Conservation (phyloP, 192 early-diverging fungal species). For the Coemansia sp. region DNA sequence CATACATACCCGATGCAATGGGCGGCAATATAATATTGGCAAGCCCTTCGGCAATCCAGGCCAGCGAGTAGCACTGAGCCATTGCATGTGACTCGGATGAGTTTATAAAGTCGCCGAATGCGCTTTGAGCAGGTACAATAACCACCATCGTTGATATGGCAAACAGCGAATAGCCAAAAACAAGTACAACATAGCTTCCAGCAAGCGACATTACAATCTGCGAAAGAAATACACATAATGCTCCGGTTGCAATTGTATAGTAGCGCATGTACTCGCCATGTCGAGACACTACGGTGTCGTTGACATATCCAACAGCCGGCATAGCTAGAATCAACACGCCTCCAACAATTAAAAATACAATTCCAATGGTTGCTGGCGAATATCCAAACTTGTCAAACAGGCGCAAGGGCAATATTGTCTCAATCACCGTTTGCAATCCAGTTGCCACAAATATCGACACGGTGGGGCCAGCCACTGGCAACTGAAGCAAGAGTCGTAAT, state of each 20-base stretch:
- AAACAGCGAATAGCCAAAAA: conserved; percentile 49
- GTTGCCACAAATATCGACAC: conserved; percentile 49
- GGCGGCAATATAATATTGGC: conserved; percentile 48
- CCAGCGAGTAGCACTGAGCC: conserved; percentile 52
- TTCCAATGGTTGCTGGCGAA: conserved; percentile 40
- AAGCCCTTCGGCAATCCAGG: conserved; percentile 49
- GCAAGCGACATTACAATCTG: conserved; percentile 30
- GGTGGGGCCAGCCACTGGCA: conserved; percentile 40
- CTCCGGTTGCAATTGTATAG: conserved; percentile 37
- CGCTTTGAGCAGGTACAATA: conserved; percentile 50
- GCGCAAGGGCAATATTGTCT: conserved; percentile 43
- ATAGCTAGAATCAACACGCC: conserved; percentile 46
- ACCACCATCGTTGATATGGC: conserved; percentile 40
- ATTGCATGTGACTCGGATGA: conserved; percentile 34
- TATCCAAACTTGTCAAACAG: conserved; percentile 43
- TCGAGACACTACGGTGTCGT: conserved; percentile 23
- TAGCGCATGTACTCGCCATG: conserved; percentile 47
- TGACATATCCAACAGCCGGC: conserved; percentile 38
- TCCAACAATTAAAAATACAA: conserved; percentile 47
- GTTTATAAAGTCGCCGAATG: conserved; percentile 54
- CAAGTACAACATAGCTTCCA: conserved; percentile 27
- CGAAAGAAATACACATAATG: conserved; percentile 24
- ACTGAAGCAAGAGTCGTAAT: conserved; percentile 23
- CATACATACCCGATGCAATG: conserved; percentile 32
- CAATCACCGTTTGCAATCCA: conserved; percentile 48